phyloP scores from a whole-genome alignment of 1,284 basidiomycete species.

The Exobasidium cylindrosporum region DNA sequence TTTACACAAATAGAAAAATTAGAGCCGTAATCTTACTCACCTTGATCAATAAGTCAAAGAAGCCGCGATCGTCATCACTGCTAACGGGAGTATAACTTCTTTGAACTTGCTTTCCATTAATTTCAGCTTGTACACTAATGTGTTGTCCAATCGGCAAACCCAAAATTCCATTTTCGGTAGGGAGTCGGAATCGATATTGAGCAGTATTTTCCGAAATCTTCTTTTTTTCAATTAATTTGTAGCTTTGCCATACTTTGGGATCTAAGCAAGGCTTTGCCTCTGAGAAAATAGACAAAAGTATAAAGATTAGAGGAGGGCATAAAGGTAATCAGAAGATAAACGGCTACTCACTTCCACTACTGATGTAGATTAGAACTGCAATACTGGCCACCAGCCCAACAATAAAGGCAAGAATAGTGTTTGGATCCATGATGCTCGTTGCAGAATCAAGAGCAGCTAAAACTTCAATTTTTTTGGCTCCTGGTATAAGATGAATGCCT shows the following conservation, averaged over 20 bases:
- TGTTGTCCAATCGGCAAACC: slow-evolving; percentile 96
- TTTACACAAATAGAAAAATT: neutral
- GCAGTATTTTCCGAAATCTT: slow-evolving; percentile 76
- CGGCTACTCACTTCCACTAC: slow-evolving; percentile 25
- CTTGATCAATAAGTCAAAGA: slow-evolving; percentile 96
- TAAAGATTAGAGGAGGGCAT: neutral
- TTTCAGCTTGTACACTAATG: slow-evolving; percentile 83
- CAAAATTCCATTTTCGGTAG: slow-evolving; percentile 69
- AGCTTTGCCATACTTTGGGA: slow-evolving; percentile 74
- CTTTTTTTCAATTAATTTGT: slow-evolving; percentile 76
- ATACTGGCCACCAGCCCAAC: slow-evolving; percentile 39
- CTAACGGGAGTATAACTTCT: slow-evolving; percentile 94
- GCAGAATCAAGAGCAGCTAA: slow-evolving; percentile 37
- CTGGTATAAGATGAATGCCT: neutral
- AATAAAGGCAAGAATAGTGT: slow-evolving; percentile 41
- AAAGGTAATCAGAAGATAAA: neutral
- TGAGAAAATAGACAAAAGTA: neutral
- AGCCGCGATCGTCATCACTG: slow-evolving; percentile 83
- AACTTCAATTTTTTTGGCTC: neutral
- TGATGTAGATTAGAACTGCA: slow-evolving; percentile 37
- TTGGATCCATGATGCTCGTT: slow-evolving; percentile 46
- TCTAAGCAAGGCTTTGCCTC: slow-evolving; percentile 65
- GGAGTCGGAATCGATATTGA: slow-evolving; percentile 87
- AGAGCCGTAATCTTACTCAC: too few relatives aligned
- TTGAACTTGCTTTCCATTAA: slow-evolving; percentile 82